Base-by-base conservation (phyloP, 1,284 basidiomycete species). In the Puccinia hordei region DNA sequence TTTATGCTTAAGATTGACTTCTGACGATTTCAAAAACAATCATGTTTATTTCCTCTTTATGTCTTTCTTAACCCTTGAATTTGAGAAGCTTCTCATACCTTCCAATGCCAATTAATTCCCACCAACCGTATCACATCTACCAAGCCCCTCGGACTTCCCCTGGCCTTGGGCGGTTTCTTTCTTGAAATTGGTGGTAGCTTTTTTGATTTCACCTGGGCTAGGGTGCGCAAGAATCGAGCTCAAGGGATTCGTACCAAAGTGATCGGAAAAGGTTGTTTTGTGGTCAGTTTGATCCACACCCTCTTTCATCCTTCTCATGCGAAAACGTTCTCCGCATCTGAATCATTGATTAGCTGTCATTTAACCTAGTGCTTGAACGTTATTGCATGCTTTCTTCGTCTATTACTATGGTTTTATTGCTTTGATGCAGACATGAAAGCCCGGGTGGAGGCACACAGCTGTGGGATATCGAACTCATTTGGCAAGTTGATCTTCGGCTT, bases 161-260 rank as follows among this genome's bases (percentile, higher is more conserved):
- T 73, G 30, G 22, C 61, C 9, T 33, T 57, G 1, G 41, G 51
- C 57, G 46, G 72, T 65, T 63, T 24, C 44, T 13, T 57, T 19
- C 44, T 80, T 57, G 78, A 80, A 65, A 15, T 73, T 30, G 44
- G 71, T 5, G 65, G 69, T 27, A 49, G 55, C 27, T 65, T 65
- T 27, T 73, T 72, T 63, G 78, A 80, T 73, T 65, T 80, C 59
- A 80, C 78, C 22, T 80, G 78, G 78, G 59, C 78, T n/a, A 57
- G 59, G 35, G 78, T 80, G 12, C 78, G 78, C 46, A 61, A 73
- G 51, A 80, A 80, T 63, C 53, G 61, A 22, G 78, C 78, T 0
- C 78, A 80, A 73, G 69, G 78, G 27, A 73, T 80, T 17, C 53
- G 57, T 6, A 80, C 78, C 5, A 80, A 80, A 80, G 49, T 80